Evolutionary conservation across 1,284 basidiomycete species (phyloP).

Genomic region (Violaceomyces palustris): DNA sequence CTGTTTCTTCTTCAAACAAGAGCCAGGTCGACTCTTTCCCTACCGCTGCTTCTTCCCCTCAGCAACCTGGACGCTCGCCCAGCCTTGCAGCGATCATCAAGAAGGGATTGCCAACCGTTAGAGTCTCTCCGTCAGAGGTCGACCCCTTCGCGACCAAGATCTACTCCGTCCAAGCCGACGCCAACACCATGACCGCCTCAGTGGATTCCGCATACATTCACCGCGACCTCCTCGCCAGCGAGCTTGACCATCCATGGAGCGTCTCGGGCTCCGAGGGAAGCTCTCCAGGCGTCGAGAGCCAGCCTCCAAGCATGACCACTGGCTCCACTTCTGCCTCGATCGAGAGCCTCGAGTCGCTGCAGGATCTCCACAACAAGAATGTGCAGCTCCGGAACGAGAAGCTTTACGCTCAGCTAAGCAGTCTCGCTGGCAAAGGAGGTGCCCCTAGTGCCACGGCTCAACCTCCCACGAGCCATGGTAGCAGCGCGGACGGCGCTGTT

Average conservation of each 20-base stretch:
- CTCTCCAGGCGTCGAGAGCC: constrained; percentile 24
- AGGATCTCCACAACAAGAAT: constrained; percentile 27
- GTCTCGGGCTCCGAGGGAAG: constrained; percentile 11
- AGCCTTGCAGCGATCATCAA: constrained; percentile 19
- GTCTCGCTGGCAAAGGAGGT: constrained; percentile 7
- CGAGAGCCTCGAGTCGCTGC: constrained; percentile 34
- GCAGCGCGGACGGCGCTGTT: constrained; percentile 28
- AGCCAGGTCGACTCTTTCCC: no score
- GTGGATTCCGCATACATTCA: constrained; percentile 1
- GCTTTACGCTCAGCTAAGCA: constrained; percentile 4
- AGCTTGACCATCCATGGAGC: neutral
- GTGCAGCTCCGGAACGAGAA: constrained; percentile 7
- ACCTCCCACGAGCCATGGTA: constrained; percentile 25
- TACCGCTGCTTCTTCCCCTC: no score
- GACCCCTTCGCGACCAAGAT: neutral
- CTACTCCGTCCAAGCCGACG: neutral
- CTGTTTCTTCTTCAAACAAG: no score
- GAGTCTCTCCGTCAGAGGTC: constrained; percentile 20
- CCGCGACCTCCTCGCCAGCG: neutral
- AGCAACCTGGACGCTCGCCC: constrained; percentile 4
- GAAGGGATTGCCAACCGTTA: constrained; percentile 30
- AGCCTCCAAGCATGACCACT: constrained; percentile 41
- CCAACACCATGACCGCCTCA: constrained; percentile 8
- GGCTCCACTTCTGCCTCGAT: constrained; percentile 41
- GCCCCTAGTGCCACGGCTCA: constrained; percentile 6